These are phyloP conservation scores for Syncephalis plumigaleata DNA, from an alignment of 371 early-diverging fungal genomes.

Conservation along the genomic window DNA sequence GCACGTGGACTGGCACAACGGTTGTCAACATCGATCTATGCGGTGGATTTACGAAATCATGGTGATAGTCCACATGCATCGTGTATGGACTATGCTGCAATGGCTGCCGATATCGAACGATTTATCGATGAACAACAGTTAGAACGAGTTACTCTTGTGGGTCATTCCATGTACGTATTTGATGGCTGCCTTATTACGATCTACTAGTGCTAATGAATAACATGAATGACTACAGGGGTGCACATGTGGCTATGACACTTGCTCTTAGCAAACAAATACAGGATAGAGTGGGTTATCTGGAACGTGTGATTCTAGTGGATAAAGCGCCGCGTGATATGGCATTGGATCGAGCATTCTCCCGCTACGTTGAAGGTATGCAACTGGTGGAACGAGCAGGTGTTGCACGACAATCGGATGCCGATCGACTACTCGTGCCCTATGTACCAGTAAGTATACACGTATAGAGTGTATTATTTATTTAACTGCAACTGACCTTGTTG, in stretches of 20 bases:
- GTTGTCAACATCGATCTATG: constrained; percentile 36
- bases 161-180: constrained; percentile 66
- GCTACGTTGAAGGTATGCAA: constrained; percentile 44
- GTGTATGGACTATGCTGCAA: constrained; percentile 49
- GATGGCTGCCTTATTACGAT: not conserved
- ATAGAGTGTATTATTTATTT: too few relatives aligned
- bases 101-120: constrained; percentile 56
- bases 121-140: constrained; percentile 39
- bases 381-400: constrained; percentile 36
- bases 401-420: constrained; percentile 48
- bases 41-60: constrained; percentile 84
- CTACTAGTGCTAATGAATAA: not conserved
- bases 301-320: constrained; percentile 69
- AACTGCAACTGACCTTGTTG: too few relatives aligned
- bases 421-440: constrained; percentile 35
- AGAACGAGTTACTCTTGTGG: constrained; percentile 39
- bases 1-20: constrained; percentile 45
- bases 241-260: constrained; percentile 73
- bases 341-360: constrained; percentile 30
- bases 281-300: constrained; percentile 11
- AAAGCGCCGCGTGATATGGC: constrained; percentile 48
- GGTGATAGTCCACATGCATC: constrained; percentile 68
- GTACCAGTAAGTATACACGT: constrained; percentile 18
- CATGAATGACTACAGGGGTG: constrained; percentile 35
- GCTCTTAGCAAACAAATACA: constrained; percentile 35